A percentile compares a stretch with the other conserved stretches of the same genome.
Conservation (phyloP, 208 protist species). For the Leishmania turanica region DNA sequence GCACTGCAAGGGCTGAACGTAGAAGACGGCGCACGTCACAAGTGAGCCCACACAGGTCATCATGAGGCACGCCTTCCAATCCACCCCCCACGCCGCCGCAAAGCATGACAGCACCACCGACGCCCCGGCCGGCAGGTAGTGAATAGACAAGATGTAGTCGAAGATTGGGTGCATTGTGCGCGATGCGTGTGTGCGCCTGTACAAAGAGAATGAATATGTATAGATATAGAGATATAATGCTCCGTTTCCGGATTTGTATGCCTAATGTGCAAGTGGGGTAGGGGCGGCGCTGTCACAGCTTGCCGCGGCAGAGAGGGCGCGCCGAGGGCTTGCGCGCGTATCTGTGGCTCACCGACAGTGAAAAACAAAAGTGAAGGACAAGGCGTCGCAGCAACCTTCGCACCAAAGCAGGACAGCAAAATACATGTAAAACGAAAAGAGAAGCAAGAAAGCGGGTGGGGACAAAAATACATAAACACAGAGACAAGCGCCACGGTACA, state of each 20-base stretch:
- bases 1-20: conserved; percentile 46
- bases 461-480: neutral
- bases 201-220: neutral
- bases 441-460: neutral
- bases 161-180: conserved; percentile 4
- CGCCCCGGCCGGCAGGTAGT: conserved; percentile 12
- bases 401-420: neutral
- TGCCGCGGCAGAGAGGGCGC: neutral
- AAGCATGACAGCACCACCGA: conserved; percentile 8
- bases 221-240: neutral
- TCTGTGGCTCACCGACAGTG: neutral
- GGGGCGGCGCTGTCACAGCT: neutral
- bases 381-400: neutral
- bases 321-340: neutral
- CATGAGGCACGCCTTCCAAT: conserved; percentile 11
- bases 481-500: neutral
- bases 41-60: conserved; percentile 17
- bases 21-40: conserved; percentile 30
- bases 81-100: conserved; percentile 5
- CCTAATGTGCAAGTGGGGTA: neutral
- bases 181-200: neutral
- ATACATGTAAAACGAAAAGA: neutral
- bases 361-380: neutral
- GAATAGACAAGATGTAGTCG: conserved; percentile 32
- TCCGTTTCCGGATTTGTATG: neutral